These are phyloP conservation scores for Malus asiatica DNA, from an alignment of 306 rosid species.

Conservation along the genomic window DNA sequence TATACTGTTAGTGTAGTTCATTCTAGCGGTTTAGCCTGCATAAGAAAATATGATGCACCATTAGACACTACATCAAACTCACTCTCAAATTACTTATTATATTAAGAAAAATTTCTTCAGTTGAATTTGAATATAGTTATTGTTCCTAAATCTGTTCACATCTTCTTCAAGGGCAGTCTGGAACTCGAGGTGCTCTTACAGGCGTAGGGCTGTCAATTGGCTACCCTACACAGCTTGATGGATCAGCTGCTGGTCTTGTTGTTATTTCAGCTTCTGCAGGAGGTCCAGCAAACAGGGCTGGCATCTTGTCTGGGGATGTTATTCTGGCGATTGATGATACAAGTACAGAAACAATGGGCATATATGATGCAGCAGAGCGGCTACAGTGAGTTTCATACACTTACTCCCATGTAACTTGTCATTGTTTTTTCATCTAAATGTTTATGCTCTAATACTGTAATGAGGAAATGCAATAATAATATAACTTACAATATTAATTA, in stretches of 20 bases:
- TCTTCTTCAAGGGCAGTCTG: slow-evolving; percentile 94
- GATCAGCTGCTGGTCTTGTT: slow-evolving; percentile 59
- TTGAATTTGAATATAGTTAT: slow-evolving; percentile 13
- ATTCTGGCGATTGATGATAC: slow-evolving; percentile 70
- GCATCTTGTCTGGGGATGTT: slow-evolving; percentile 76
- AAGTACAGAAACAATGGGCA: slow-evolving; percentile 75
- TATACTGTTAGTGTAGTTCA: slow-evolving; percentile 8
- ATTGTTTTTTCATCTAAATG: slow-evolving; percentile 5
- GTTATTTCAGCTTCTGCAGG: slow-evolving; percentile 85
- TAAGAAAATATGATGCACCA: slow-evolving; percentile 1
- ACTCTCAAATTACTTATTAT: background rate
- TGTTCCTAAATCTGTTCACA: slow-evolving; percentile 31
- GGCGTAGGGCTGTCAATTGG: slow-evolving; percentile 95
- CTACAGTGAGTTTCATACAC: slow-evolving; percentile 69
- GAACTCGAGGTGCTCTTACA: slow-evolving; percentile 88
- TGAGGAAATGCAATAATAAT: background rate
- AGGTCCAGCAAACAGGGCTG: slow-evolving; percentile 91
- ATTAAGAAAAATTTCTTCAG: background rate
- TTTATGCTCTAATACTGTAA: background rate
- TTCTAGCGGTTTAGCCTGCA: slow-evolving; percentile 3
- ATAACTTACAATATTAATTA: background rate
- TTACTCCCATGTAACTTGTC: slow-evolving; percentile 15
- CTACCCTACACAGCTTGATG: slow-evolving; percentile 57
- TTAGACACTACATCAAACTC: background rate
- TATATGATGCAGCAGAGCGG: slow-evolving; percentile 92